phyloP scores from a whole-genome alignment of 306 rosid species.

The Pyrus bretschneideri region DNA sequence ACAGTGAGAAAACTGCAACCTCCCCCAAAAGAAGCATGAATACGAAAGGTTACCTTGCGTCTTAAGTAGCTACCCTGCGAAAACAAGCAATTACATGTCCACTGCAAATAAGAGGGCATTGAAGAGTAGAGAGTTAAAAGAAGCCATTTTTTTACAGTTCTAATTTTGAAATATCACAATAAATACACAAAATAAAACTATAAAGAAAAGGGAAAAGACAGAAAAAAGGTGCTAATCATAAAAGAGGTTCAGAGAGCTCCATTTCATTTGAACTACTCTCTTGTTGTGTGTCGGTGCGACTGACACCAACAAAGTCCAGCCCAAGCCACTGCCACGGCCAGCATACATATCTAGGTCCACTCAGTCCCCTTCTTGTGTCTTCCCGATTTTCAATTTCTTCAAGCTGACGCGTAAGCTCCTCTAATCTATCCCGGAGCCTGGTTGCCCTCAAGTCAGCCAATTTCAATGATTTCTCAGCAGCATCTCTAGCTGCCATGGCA shows the following conservation, averaged over 20 bases:
- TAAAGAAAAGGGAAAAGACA: too few species aligned
- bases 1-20: not conserved
- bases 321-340: slow-evolving; percentile 99
- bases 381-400: slow-evolving; percentile 80
- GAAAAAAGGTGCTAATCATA: slow-evolving; percentile 23
- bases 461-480: slow-evolving; percentile 88
- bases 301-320: slow-evolving; percentile 70
- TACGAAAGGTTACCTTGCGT: not conserved
- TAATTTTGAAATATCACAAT: slow-evolving; percentile 38
- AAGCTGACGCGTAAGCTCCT: slow-evolving; percentile 86
- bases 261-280: slow-evolving; percentile 69
- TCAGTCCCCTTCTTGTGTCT: slow-evolving; percentile 51
- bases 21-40: not conserved
- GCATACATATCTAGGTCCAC: slow-evolving; percentile 79
- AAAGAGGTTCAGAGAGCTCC: slow-evolving; percentile 97
- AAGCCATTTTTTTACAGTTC: slow-evolving; percentile 23
- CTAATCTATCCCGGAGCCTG: slow-evolving; percentile 83
- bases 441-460: slow-evolving; percentile 85
- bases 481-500: slow-evolving; percentile 99
- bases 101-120: slow-evolving; percentile 18
- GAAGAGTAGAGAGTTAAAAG: slow-evolving; percentile 24
- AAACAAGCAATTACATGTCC: slow-evolving; percentile 14
- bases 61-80: slow-evolving; percentile 7
- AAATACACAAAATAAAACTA: slow-evolving; percentile 30
- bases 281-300: slow-evolving; percentile 43